phyloP scores from a whole-genome alignment of 768 basidiomycete species.

The Kwoniella botswanensis region DNA sequence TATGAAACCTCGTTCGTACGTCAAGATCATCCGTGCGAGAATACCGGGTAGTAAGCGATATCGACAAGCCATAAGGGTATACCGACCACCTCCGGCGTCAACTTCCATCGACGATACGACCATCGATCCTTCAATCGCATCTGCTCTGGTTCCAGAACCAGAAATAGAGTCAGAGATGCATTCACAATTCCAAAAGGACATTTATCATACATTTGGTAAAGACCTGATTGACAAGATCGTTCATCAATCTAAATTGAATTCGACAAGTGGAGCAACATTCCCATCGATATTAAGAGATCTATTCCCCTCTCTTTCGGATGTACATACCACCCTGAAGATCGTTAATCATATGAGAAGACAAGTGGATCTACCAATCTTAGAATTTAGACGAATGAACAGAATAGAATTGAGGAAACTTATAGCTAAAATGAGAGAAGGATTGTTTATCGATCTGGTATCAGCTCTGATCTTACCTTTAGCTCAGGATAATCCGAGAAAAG shows the following conservation, averaged over 20 bases:
- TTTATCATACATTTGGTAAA: constrained; percentile 15
- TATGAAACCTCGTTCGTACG: not conserved
- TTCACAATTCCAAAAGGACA: constrained; percentile 26
- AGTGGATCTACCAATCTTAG: constrained; percentile 30
- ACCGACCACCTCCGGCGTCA: not conserved
- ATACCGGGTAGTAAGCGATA: constrained; percentile 23
- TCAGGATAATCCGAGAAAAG: constrained; percentile 8
- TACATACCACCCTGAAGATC: constrained; percentile 22
- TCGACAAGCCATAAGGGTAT: constrained; percentile 12
- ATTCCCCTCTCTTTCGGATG: constrained; percentile 31
- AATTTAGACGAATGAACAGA: not conserved
- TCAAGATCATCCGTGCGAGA: constrained; percentile 10
- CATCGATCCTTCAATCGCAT: not conserved
- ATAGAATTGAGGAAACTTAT: constrained; percentile 29
- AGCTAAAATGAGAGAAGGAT: constrained; percentile 36
- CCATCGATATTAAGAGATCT: constrained; percentile 38
- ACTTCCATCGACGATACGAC: not conserved
- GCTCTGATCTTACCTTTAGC: constrained; percentile 39
- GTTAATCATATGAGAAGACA: constrained; percentile 39
- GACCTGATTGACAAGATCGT: constrained; percentile 22
- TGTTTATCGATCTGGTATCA: constrained; percentile 35
- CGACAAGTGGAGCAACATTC: constrained; percentile 30
- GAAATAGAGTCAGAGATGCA: constrained; percentile 1
- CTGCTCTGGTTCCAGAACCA: not conserved
- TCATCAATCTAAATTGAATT: constrained; percentile 26